These are phyloP conservation scores for Pythium coloratum DNA, from an alignment of 352 stramenopile genomes.

Conservation along the genomic window DNA sequence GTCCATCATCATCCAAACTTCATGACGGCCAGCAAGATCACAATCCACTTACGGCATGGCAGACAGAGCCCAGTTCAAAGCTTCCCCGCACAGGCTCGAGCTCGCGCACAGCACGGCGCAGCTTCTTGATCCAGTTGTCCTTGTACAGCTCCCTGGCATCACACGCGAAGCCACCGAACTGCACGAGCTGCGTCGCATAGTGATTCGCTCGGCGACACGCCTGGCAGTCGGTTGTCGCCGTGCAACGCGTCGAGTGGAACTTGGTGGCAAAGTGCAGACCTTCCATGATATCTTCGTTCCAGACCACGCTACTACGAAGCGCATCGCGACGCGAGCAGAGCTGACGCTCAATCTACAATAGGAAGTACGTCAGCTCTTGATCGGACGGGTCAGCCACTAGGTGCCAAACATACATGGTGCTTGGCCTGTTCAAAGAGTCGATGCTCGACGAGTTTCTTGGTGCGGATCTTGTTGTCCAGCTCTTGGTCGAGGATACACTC, in stretches of 20 bases:
- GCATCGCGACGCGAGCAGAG: conserved; percentile 73
- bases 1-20: too few relatives aligned
- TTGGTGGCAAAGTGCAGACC: conserved; percentile 43
- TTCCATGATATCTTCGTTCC: conserved; percentile 68
- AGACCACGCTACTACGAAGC: conserved; percentile 64
- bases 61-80: conserved; percentile 81
- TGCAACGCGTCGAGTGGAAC: conserved; percentile 37
- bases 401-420: conserved; percentile 49
- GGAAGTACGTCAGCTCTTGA: background rate
- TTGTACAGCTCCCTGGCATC: conserved; percentile 69
- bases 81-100: conserved; percentile 29
- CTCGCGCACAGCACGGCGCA: conserved; percentile 40
- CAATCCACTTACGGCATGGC: conserved; percentile 57
- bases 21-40: too few relatives aligned
- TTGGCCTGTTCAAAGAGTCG: conserved; percentile 55
- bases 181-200: conserved; percentile 52
- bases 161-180: conserved; percentile 59
- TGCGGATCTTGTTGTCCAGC: conserved; percentile 61
- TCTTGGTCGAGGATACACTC: conserved; percentile 61
- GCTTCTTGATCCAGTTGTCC: conserved; percentile 61
- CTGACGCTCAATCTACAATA: conserved; percentile 61
- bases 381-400: too few relatives aligned
- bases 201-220: conserved; percentile 76
- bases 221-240: conserved; percentile 53
- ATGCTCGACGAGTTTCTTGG: conserved; percentile 36